Evolutionary conservation across 2,329 filamentous ascomycete species (phyloP), one percentile per base, ranked within the genome.

Genomic region (Huntiella savannae): DNA sequence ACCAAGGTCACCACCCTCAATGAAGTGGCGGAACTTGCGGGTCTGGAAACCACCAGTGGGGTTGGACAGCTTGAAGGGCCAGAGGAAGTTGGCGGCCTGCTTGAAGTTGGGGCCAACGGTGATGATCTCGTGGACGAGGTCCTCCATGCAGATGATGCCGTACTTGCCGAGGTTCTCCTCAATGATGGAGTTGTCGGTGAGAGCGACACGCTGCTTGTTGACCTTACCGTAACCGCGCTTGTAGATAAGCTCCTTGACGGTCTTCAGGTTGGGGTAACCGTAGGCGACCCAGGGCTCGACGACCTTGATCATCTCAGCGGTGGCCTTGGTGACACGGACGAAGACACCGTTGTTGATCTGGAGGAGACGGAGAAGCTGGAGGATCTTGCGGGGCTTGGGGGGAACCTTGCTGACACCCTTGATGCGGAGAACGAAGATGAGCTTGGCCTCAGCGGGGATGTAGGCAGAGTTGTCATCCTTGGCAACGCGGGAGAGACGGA

Each of bases 401-500:
- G 92, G 79, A 61, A 98, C 96, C 83, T 98, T 98, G 84, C 96
- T 96, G 86, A 98, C 96, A 93, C 88, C 91, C 85, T 98, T 98
- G 77, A 98, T 98, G 67, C 91, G 88, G 69, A 96, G 72, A 60
- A 98, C 79, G 67, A 98, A 98, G 72, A 88, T 86, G 62, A 98
- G 75, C 73, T 94, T 95, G 64, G 83, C 71, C 77, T 98, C 86
- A 54, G 84, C 87, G 55, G 85, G 80, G 58, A 98, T 82, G 70
- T 92, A 91, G 77, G 88, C 91, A 64, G 77, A 82, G 66, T 88
- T 88, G 62, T 84, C 79, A 68, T 84, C 74, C 77, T 93, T 93
- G 69, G 86, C 83, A 55, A 86, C 69, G 58, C 91, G 88, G 61
- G 74, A 65, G 54, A 98, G 82, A 61, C 91, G 85, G 68, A 98